Evolutionary conservation across 768 basidiomycete genomes (phyloP), one percentile per base, ranked within the genome.

Genomic region (Lactifluus rugatus): DNA sequence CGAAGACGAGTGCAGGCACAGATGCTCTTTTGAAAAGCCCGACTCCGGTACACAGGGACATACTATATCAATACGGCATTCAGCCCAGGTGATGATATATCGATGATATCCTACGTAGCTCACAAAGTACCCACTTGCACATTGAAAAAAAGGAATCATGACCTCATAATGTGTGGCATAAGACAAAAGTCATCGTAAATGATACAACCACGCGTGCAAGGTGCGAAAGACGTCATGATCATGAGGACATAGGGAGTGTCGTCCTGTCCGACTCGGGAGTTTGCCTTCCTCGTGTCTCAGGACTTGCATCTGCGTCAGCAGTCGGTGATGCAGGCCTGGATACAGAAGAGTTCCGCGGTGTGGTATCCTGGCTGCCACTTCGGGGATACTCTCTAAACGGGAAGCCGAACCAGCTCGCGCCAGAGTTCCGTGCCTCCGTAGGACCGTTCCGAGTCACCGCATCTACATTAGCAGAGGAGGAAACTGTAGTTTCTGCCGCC

Each of bases 11-110:
- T 41, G 81, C 74, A 58, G 93, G 94, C 5, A 79, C 83, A 23
- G 94, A 97, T 72, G 81, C 84, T 44, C 81, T 95, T 39, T 93
- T 96, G 78, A 87, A 83, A 71, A 92, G 91, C 71, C 94, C 94
- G 41, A 83, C 89, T 13, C 65, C 78, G 17, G 76, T 84, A 55
- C 66, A 68, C 56, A 68, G 72, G 23, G 76, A 79, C 34, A 73
- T 80, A 34, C 71, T 92, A 53, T 65, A 75, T 62, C 81, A 85
- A 67, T 90, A 89, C 70, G 81, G 82, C 64, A 77, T 89, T 63
- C 74, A 71, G 66, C 68, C 73, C 47, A 49, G 58, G 23, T 60
- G 44, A 41, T 23, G 48, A 56, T 39, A 53, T 44, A 57, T 19
- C 60, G 44, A 41, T 23, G 48, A 56, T 39, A 53, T 44, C 52